A percentile compares a stretch with the other conserved stretches of the same genome.
These are phyloP conservation scores for Mrakia hoshinonis DNA, from an alignment of 768 basidiomycete genomes.

Conservation along the genomic window DNA sequence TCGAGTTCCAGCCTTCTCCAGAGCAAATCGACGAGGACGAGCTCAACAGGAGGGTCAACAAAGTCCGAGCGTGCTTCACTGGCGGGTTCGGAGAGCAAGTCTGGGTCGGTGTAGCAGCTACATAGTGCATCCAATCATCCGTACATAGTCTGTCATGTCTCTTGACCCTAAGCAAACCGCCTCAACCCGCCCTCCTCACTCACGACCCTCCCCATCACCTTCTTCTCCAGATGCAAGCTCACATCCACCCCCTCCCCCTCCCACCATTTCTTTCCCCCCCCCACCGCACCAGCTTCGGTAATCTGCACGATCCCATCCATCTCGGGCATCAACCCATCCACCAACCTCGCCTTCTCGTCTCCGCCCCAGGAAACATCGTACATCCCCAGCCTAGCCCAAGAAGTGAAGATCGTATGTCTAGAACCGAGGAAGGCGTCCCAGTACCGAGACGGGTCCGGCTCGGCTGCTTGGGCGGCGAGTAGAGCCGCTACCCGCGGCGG, in stretches of 20 bases:
- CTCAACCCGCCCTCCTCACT: background rate
- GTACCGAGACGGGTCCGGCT: constrained; percentile 12
- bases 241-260: constrained; percentile 21
- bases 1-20: too few relatives aligned
- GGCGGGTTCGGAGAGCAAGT: too few relatives aligned
- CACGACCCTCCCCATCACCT: constrained; percentile 5
- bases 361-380: background rate
- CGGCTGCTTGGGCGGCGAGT: constrained; percentile 20
- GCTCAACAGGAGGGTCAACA: too few relatives aligned
- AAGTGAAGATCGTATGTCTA: constrained; percentile 10
- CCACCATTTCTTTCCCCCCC: constrained; percentile 18
- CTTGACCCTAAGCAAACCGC: background rate
- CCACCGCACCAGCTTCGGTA: too few relatives aligned
- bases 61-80: too few relatives aligned
- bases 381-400: constrained; percentile 10
- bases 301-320: constrained; percentile 19
- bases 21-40: too few relatives aligned
- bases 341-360: background rate
- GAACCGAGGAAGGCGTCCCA: constrained; percentile 24
- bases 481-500: background rate
- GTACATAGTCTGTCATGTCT: background rate
- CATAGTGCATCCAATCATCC: background rate
- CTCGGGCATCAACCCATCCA: background rate
- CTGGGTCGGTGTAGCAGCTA: background rate
- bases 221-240: constrained; percentile 15